phyloP scores from a whole-genome alignment of 164 flowering plant species.

The Stephania yunnanensis region DNA sequence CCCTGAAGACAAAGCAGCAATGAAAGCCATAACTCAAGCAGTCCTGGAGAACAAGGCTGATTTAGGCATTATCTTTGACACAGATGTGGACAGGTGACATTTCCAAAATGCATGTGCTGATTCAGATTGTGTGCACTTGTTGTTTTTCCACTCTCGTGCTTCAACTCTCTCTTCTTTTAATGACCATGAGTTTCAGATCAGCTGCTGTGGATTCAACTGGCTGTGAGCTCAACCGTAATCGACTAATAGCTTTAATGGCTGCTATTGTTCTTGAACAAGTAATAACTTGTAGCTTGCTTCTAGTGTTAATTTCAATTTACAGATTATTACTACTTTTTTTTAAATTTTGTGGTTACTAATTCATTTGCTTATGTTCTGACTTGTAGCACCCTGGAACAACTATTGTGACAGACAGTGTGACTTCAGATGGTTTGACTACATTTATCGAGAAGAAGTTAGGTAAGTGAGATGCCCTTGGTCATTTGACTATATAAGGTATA shows the following conservation, averaged over 20 bases:
- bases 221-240: conserved; percentile 81
- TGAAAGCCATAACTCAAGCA: conserved; percentile 89
- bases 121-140: background rate
- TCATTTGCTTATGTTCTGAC: conserved; percentile 14
- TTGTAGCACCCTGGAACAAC: conserved; percentile 92
- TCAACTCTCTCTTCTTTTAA: background rate
- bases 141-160: background rate
- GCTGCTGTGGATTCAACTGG: conserved; percentile 98
- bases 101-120: conserved; percentile 4
- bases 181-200: conserved; percentile 48
- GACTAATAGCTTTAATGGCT: conserved; percentile 88
- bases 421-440: conserved; percentile 91
- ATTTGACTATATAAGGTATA: background rate
- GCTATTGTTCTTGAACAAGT: conserved; percentile 96
- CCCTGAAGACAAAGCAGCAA: conserved; percentile 93
- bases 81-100: conserved; percentile 91
- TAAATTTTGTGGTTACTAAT: background rate
- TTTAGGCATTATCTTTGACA: conserved; percentile 93
- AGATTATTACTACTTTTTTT: background rate
- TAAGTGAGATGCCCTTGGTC: conserved; percentile 25
- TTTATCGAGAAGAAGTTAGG: conserved; percentile 94
- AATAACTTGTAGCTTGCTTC: conserved; percentile 12
- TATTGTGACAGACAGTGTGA: conserved; percentile 96
- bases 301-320: background rate
- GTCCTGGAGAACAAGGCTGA: conserved; percentile 89